These are phyloP conservation scores for Letharia lupina DNA, from an alignment of 495 filamentous ascomycete genomes.

Conservation along the genomic window DNA sequence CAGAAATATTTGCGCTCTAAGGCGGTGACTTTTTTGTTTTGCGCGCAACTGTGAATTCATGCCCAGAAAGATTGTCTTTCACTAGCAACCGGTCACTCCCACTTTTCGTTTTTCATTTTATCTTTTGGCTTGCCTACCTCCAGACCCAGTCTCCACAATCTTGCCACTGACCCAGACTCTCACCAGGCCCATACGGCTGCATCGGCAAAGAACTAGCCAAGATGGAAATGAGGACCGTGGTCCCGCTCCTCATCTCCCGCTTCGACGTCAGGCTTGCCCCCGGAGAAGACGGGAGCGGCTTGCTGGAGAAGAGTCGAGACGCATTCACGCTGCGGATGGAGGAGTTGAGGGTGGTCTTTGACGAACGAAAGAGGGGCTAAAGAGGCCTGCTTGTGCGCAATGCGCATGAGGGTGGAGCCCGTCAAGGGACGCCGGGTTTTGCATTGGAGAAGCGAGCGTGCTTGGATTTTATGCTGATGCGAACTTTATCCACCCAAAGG, in stretches of 20 bases:
- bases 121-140: neutral
- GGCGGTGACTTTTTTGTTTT: neutral
- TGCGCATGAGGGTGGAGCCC: neutral
- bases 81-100: neutral
- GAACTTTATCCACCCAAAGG: too few relatives aligned
- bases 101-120: too few relatives aligned
- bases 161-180: neutral
- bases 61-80: neutral
- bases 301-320: constrained; percentile 8
- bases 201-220: constrained; percentile 29
- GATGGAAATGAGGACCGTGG: constrained; percentile 26
- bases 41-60: too few relatives aligned
- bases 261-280: constrained; percentile 28
- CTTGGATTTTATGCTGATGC: too few relatives aligned
- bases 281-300: constrained; percentile 17
- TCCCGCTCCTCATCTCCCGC: constrained; percentile 23
- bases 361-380: neutral
- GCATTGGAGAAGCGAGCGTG: too few relatives aligned
- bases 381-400: neutral
- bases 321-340: constrained; percentile 15
- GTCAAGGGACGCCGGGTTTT: too few relatives aligned
- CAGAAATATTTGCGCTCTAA: neutral
- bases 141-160: neutral
- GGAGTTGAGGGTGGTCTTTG: constrained; percentile 10
- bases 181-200: constrained; percentile 29